Conservation (phyloP, 108 stramenopile genomes). For the Stephanodiscus triporus region DNA sequence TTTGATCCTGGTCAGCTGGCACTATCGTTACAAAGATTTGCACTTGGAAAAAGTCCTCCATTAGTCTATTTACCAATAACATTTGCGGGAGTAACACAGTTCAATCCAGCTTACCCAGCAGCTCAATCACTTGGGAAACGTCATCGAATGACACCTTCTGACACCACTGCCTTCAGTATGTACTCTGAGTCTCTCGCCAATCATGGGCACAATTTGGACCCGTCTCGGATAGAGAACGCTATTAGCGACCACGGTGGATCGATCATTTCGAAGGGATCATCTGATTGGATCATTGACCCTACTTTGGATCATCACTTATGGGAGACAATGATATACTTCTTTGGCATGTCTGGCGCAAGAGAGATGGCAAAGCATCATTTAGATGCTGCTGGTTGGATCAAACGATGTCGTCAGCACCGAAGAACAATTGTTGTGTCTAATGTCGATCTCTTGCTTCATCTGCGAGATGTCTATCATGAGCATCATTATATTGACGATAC, state of each 20-base stretch:
- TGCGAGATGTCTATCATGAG: conserved; percentile 16
- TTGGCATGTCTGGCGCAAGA: conserved; percentile 71
- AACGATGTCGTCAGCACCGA: conserved; percentile 47
- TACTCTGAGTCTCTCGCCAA: conserved; percentile 75
- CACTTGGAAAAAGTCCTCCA: conserved; percentile 22
- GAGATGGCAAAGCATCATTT: conserved; percentile 53
- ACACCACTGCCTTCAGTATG: conserved; percentile 69
- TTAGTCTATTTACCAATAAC: conserved; percentile 93
- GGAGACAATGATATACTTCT: conserved; percentile 89
- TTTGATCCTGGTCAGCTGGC: conserved; percentile 71
- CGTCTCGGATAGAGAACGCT: conserved; percentile 51
- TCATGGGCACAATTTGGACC: conserved; percentile 86
- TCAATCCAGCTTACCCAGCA: conserved; percentile 46
- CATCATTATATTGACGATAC: conserved; percentile 1
- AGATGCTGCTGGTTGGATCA: conserved; percentile 82
- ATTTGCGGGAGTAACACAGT: conserved; percentile 81
- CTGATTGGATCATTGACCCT: conserved; percentile 85
- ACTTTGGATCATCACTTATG: conserved; percentile 61
- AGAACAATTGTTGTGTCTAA: conserved; percentile 76
- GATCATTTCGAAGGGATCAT: conserved; percentile 60
- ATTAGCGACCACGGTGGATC: conserved; percentile 71
- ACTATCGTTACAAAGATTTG: conserved; percentile 54
- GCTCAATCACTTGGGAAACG: conserved; percentile 36
- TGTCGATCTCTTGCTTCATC: conserved; percentile 76
- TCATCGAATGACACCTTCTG: conserved; percentile 66